Evolutionary conservation across 306 rosid species (phyloP).

Genomic region (Spatholobus suberectus): DNA sequence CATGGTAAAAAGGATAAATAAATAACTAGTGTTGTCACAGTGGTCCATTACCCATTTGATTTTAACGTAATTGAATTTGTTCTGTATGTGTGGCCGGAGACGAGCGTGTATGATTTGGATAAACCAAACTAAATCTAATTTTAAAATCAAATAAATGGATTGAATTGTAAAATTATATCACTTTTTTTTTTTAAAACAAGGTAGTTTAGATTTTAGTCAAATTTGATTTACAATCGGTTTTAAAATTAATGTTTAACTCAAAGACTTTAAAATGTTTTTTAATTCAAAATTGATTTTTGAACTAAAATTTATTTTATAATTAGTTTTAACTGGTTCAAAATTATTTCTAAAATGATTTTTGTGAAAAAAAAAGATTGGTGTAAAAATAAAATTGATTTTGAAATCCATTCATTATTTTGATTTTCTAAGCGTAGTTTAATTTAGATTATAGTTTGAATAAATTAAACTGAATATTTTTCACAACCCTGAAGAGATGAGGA

Average conservation of each 20-base stretch:
- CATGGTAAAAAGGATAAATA: not conserved
- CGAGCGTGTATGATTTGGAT: not conserved
- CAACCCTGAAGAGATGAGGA: not conserved
- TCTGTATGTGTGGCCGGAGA: not conserved
- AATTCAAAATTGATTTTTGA: not conserved
- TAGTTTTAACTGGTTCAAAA: not conserved
- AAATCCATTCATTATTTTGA: not conserved
- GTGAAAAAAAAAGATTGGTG: not conserved
- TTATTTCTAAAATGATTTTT: not conserved
- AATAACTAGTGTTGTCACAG: not conserved
- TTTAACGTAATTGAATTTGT: not conserved
- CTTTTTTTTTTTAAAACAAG: not conserved
- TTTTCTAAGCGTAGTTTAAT: not conserved
- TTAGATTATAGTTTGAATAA: not conserved
- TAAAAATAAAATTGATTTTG: not conserved
- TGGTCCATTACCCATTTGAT: not conserved
- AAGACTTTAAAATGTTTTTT: not conserved
- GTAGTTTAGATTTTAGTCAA: not conserved
- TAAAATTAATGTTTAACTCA: not conserved
- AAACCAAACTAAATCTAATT: not conserved
- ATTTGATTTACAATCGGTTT: not conserved
- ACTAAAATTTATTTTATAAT: too few species aligned
- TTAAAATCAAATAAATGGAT: not conserved
- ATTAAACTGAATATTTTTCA: not conserved
- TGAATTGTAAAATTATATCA: not conserved